Evolutionary conservation across 345 rosid genomes (phyloP), one percentile per base, ranked within the genome.

Genomic region (Limnanthes douglasii): DNA sequence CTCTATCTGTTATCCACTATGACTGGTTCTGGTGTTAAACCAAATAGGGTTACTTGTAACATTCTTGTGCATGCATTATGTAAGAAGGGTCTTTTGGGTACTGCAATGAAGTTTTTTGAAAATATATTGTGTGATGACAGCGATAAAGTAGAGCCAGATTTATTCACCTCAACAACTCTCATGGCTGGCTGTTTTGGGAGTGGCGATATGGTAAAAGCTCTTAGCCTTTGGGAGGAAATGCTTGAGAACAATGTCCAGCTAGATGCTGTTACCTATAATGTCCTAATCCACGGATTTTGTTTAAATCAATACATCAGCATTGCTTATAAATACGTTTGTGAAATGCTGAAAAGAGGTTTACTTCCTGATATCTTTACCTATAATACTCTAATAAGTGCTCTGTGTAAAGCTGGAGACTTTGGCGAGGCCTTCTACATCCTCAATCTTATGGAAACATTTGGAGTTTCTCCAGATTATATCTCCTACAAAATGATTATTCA

Each of bases 101-200:
- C 48, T 56, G 75, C 70, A 1, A 41, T 34, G 34, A 55, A 65
- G 66, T 65, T 66, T 56, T 62, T 74, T 32, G 49, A 29, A 42
- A 56, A 53, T 50, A 61, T 73, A 8, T 48, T 68, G 37, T 64
- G 55, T 52, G 51, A 51, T 41, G 48, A 51, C 14, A 36, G 53
- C 21, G 65, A 36, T 33, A 52, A 48, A 6, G 54, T 45, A 43
- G 47, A 56, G 4, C 53, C 60, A 23, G 61, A 70, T 48, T 32
- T 67, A 48, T 41, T 74, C 34, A 63, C 69, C 11, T 71, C 56
- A 33, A 78, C 94, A 41, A 78, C 72, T 48, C 60, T 74, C 37
- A 74, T 82, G 79, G 77, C 74, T 72, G 54, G 62, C 38, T 72
- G 24, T 64, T 69, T 74, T 44, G 78, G 69, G 75, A 71, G 54